Evolutionary conservation across 129 eudicot species (phyloP), one percentile per base, ranked within the genome.

Genomic region (Helianthus tuberosus): DNA sequence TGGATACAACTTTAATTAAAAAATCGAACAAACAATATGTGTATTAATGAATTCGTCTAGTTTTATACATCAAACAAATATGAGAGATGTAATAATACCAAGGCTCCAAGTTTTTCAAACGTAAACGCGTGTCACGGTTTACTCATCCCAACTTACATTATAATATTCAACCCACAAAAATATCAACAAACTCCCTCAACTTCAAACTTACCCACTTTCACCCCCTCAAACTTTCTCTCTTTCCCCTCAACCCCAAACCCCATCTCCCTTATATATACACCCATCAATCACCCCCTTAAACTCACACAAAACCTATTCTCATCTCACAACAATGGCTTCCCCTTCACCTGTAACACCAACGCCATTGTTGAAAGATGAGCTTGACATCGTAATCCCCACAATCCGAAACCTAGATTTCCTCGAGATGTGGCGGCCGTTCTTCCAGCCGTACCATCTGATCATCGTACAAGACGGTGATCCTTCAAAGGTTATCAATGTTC

Each of bases 381-480:
- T 84, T 12, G 88, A 84, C 49, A 84, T 84, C 77, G 84, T 84
- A 6, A 87, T 87, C n/a, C 92, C 89, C 59, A 87, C 92, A 2
- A 87, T 87, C 7, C 72, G 92, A 66, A 87, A 87, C 85, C 89
- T 87, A 0, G 92, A 87, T 85, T 87, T 87, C 80, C 71, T 87
- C 11, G 92, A 84, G 84, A 87, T 87, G 92, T 87, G 92, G 92
- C 69, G 92, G 68, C 89, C 89, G 3, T 87, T 84, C 67, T 87
- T 87, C 59, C 78, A 87, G 66, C 75, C 38, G 0, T 87, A 87
- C 79, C 92, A 87, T 82, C 81, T 87, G 4, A 87, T 87, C 82
- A 87, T 87, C 17, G 92, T 87, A 12, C 92, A 87, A 76, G 92
- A 87, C 32, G 92, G 92, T 7, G 92, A 87, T 46, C 92, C 92